Conservation (phyloP, 2,329 filamentous ascomycete genomes). For the Cryphonectria radicalis region DNA sequence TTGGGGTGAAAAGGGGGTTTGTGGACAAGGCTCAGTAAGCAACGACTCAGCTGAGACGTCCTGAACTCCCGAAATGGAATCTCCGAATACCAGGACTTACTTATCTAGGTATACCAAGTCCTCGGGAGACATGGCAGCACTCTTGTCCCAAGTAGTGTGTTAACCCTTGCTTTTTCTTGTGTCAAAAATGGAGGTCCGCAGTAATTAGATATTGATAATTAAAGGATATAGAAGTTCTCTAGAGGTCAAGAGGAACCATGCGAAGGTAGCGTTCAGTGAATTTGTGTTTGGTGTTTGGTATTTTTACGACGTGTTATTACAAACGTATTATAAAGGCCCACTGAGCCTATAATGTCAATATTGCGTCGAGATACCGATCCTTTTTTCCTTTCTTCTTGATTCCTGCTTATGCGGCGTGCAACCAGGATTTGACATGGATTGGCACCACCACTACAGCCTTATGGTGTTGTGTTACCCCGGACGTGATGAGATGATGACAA, state of each 20-base stretch:
- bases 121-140: background rate
- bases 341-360: background rate
- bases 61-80: background rate
- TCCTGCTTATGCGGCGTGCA: constrained; percentile 1
- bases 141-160: background rate
- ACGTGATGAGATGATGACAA: background rate
- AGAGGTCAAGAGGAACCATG: background rate
- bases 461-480: background rate
- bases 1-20: background rate
- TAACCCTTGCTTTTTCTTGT: background rate
- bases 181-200: background rate
- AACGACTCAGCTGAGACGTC: constrained; percentile 4
- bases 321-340: background rate
- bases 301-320: background rate
- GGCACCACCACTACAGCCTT: background rate
- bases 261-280: background rate
- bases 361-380: background rate
- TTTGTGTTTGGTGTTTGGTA: background rate
- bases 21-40: background rate
- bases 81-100: background rate
- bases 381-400: background rate
- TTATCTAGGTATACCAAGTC: background rate
- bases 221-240: background rate
- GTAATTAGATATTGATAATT: background rate
- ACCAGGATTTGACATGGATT: background rate